A percentile compares a stretch with the other conserved stretches of the same genome.
Conservation (phyloP, 1,284 basidiomycete genomes). For the Xerocomus amazonicus region DNA sequence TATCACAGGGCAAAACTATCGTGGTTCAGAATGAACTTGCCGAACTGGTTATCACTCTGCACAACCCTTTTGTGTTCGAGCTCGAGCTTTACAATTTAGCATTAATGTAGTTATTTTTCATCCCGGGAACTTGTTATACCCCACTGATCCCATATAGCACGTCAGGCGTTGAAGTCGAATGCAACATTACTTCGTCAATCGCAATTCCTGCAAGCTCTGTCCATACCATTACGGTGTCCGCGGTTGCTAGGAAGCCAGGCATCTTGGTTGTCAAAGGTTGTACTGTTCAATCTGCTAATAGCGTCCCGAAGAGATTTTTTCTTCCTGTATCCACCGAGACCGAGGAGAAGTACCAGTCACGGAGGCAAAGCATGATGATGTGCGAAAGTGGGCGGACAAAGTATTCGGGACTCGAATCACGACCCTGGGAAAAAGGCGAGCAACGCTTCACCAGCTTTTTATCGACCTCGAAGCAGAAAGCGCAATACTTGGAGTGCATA, state of each 20-base stretch:
- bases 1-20: slow-evolving; percentile 50
- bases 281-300: slow-evolving; percentile 71
- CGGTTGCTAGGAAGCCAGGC: slow-evolving; percentile 66
- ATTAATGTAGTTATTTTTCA: slow-evolving; percentile 63
- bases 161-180: slow-evolving; percentile 73
- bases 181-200: slow-evolving; percentile 52
- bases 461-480: slow-evolving; percentile 30
- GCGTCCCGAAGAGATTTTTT: slow-evolving; percentile 67
- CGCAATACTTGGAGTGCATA: slow-evolving; percentile 65
- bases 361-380: slow-evolving; percentile 54
- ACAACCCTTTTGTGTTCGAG: slow-evolving; percentile 90
- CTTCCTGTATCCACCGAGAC: slow-evolving; percentile 73
- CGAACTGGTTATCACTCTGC: slow-evolving; percentile 81
- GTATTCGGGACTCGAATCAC: slow-evolving; percentile 64
- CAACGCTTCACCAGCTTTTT: slow-evolving; percentile 32
- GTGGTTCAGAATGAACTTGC: slow-evolving; percentile 82
- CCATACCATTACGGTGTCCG: slow-evolving; percentile 72
- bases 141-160: slow-evolving; percentile 50
- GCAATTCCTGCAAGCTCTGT: slow-evolving; percentile 71
- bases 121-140: not conserved
- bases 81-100: slow-evolving; percentile 80
- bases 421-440: slow-evolving; percentile 50
- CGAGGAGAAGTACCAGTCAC: slow-evolving; percentile 62
- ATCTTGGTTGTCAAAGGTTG: slow-evolving; percentile 75
- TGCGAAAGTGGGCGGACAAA: slow-evolving; percentile 69